Percentiles rank a stretch among this genome's conserved stretches.
These are phyloP conservation scores for Nicotiana tomentosiformis DNA, from an alignment of 257 asterid species.

Conservation along the genomic window DNA sequence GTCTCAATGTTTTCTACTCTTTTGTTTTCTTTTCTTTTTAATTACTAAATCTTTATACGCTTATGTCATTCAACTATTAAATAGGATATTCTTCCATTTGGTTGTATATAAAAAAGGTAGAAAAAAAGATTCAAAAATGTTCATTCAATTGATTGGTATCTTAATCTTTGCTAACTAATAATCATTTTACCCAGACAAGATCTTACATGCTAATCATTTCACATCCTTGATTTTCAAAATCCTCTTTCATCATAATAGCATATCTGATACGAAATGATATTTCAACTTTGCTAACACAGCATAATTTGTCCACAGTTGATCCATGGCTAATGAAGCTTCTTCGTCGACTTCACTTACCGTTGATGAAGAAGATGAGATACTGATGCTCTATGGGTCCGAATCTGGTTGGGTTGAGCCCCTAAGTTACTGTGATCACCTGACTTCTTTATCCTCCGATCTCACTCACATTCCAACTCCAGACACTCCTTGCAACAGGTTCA, in stretches of 20 bases:
- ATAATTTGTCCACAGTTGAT: neutral
- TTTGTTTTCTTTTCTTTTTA: neutral
- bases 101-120: too few species aligned
- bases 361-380: slow-evolving; percentile 32
- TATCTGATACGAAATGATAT: neutral
- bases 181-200: too few species aligned
- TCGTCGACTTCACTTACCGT: slow-evolving; percentile 33
- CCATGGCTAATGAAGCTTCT: slow-evolving; percentile 17
- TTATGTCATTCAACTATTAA: neutral
- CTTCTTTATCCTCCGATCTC: slow-evolving; percentile 51
- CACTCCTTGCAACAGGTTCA: slow-evolving; percentile 69
- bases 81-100: neutral
- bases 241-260: too few species aligned
- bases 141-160: neutral
- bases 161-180: neutral
- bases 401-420: slow-evolving; percentile 93
- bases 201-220: too few species aligned
- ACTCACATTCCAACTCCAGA: slow-evolving; percentile 61
- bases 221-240: too few species aligned
- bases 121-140: neutral
- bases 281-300: neutral
- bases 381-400: slow-evolving; percentile 49
- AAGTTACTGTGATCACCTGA: slow-evolving; percentile 79
- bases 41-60: neutral
- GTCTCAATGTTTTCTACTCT: neutral